These are phyloP conservation scores for Linderina pennispora DNA, from an alignment of 192 early-diverging fungal species.

Conservation along the genomic window DNA sequence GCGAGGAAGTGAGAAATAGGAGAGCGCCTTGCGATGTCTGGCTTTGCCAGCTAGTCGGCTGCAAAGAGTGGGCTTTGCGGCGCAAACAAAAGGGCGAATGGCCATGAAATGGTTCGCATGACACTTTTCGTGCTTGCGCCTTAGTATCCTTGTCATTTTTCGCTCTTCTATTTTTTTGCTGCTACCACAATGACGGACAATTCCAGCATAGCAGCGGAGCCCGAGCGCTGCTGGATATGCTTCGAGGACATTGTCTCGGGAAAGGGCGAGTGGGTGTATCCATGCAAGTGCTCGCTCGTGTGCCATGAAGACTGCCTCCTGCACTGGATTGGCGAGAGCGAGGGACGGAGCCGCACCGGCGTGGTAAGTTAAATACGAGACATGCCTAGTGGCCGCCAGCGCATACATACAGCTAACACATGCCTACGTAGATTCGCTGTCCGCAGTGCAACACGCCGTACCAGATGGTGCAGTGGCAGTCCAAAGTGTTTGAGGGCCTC, in stretches of 20 bases:
- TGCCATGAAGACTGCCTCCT: slow-evolving; percentile 73
- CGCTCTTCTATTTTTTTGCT: not conserved
- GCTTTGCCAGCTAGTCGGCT: no score
- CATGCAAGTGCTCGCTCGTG: slow-evolving; percentile 70
- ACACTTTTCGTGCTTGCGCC: not conserved
- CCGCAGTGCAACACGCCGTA: slow-evolving; percentile 66
- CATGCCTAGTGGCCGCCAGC: not conserved
- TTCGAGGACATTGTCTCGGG: slow-evolving; percentile 61
- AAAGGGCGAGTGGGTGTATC: slow-evolving; percentile 58
- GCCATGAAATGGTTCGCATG: no score
- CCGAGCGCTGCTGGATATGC: slow-evolving; percentile 68
- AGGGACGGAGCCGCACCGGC: slow-evolving; percentile 31
- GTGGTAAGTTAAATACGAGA: slow-evolving; percentile 20
- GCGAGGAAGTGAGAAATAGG: no score
- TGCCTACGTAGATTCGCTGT: slow-evolving; percentile 63
- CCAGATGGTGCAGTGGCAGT: slow-evolving; percentile 51
- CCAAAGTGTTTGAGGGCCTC: slow-evolving; percentile 46
- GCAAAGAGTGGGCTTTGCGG: no score
- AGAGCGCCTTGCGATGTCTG: no score
- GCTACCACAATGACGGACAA: no score
- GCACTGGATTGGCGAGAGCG: slow-evolving; percentile 68
- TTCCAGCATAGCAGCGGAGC: not conserved
- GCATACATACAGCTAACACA: no score
- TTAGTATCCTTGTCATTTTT: not conserved
- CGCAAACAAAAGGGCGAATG: no score